These are phyloP conservation scores for Mycena vitilis DNA, from an alignment of 768 basidiomycete genomes.

Conservation along the genomic window DNA sequence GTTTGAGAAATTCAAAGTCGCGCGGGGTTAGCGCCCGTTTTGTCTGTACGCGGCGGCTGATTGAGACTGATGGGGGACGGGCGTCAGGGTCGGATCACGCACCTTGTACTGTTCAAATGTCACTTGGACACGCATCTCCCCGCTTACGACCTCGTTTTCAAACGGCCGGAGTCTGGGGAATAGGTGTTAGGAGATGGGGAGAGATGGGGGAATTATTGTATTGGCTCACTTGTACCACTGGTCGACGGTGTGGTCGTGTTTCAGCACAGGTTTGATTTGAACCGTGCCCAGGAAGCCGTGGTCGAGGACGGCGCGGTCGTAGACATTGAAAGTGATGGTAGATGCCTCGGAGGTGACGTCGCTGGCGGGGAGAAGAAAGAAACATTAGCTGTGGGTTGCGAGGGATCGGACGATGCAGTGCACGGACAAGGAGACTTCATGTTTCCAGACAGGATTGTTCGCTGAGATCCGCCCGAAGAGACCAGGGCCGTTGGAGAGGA, in stretches of 20 bases:
- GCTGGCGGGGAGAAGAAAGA: conserved; percentile 56
- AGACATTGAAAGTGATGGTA: conserved; percentile 87
- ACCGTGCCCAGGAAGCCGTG: conserved; percentile 92
- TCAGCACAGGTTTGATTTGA: conserved; percentile 89
- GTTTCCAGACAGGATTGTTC: conserved; percentile 98
- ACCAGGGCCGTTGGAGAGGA: conserved; percentile 49
- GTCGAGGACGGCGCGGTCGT: conserved; percentile 85
- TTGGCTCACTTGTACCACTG: conserved; percentile 93
- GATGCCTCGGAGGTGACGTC: conserved; percentile 94
- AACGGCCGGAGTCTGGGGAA: conserved; percentile 72
- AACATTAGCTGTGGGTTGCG: conserved; percentile 36
- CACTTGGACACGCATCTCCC: conserved; percentile 94
- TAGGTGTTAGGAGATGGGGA: conserved; percentile 33
- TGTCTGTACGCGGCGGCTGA: conserved; percentile 59
- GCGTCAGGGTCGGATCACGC: conserved; percentile 44
- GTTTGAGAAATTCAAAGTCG: conserved; percentile 98
- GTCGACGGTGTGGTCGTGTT: conserved; percentile 96
- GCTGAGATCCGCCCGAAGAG: conserved; percentile 77
- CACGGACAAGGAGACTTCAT: conserved; percentile 96
- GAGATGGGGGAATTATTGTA: conserved; percentile 24
- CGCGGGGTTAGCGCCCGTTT: conserved; percentile 90
- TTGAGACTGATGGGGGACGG: conserved; percentile 35
- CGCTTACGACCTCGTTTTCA: conserved; percentile 86
- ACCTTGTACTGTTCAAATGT: conserved; percentile 94
- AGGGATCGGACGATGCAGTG: conserved; percentile 22